Percentiles rank a stretch among this genome's conserved stretches.
phyloP scores from a whole-genome alignment of 768 basidiomycete species.

The Dentipellis fragilis region DNA sequence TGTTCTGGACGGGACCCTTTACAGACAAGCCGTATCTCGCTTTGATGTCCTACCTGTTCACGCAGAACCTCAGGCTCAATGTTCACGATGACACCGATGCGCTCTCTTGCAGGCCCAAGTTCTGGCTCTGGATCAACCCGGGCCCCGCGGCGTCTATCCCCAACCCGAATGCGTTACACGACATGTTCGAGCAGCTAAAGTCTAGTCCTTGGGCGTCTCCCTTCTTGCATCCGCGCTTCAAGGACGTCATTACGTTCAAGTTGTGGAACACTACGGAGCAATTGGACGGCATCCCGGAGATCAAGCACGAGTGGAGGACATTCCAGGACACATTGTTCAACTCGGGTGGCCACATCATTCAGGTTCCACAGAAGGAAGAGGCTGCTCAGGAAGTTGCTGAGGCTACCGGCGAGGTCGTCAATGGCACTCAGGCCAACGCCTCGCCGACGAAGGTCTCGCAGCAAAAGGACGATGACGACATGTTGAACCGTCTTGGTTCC shows the following conservation, averaged over 20 bases:
- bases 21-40: constrained; percentile 98
- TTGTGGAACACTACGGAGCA: constrained; percentile 99
- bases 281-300: constrained; percentile 81
- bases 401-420: constrained; percentile 14
- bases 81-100: constrained; percentile 39
- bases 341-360: constrained; percentile 70
- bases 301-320: constrained; percentile 83
- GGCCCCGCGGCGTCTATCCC: constrained; percentile 90
- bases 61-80: constrained; percentile 87
- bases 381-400: constrained; percentile 24
- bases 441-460: constrained; percentile 10
- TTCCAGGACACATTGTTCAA: constrained; percentile 76
- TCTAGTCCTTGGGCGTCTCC: constrained; percentile 91
- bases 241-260: constrained; percentile 88
- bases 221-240: constrained; percentile 88
- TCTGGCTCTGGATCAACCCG: constrained; percentile 98
- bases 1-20: constrained; percentile 99
- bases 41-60: constrained; percentile 88
- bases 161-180: constrained; percentile 66
- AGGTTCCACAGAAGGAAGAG: constrained; percentile 40
- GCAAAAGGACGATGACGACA: constrained; percentile 30
- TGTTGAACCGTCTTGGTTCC: constrained; percentile 80
- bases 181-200: constrained; percentile 79
- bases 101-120: constrained; percentile 73
- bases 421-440: constrained; percentile 6